Evolutionary conservation across 768 basidiomycete species (phyloP).

Genomic region (Xerocomus spinulosus): DNA sequence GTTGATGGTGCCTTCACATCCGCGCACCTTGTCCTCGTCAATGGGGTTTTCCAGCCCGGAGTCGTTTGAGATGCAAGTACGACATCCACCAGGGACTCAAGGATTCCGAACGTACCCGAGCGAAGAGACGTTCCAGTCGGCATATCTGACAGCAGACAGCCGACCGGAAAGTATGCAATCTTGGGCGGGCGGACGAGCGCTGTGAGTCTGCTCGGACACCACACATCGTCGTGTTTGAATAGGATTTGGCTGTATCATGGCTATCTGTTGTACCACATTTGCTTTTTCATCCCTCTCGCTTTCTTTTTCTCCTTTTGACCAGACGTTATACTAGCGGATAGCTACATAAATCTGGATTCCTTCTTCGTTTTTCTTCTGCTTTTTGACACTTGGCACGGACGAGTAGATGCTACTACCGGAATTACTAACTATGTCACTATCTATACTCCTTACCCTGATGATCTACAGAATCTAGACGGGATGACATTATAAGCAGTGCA

Average conservation of each 20-base stretch:
- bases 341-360: not conserved
- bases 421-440: not conserved
- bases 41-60: conserved; percentile 16
- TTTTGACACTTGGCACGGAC: not conserved
- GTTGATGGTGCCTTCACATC: not conserved
- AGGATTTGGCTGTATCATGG: conserved; percentile 18
- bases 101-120: not conserved
- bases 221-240: not conserved
- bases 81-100: conserved; percentile 17
- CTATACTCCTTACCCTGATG: not conserved
- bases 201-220: conserved; percentile 4
- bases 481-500: not conserved
- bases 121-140: not conserved
- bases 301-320: not conserved
- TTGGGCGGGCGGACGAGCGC: conserved; percentile 18
- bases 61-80: conserved; percentile 38
- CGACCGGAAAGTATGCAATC: conserved; percentile 11
- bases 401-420: not conserved
- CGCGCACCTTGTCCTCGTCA: not conserved
- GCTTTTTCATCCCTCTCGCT: conserved; percentile 1
- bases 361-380: not conserved
- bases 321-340: not conserved
- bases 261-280: conserved; percentile 22
- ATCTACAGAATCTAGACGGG: not conserved
- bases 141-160: not conserved